Base-by-base conservation (phyloP, 2,329 filamentous ascomycete species). In the Penicillium freii region DNA sequence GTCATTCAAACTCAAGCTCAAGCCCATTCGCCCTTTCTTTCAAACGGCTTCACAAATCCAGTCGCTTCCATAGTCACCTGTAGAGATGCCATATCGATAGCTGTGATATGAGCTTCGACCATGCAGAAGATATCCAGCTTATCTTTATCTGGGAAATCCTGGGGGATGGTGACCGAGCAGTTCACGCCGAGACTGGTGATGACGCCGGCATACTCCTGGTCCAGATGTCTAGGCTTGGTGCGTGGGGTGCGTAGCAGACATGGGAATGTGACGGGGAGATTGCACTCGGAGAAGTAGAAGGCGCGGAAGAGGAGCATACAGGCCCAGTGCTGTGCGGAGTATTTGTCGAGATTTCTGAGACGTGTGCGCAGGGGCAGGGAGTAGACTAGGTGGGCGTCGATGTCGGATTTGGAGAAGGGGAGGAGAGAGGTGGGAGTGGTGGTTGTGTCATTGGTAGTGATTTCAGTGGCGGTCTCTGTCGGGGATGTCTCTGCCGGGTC, bases 301-400 rank as follows among this genome's bases (percentile, higher is more conserved):
- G 83, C 84, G 43, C 85, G 82, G 72, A 82, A 82, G 39, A 87
- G 73, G 2, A 85, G 78, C 67, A 81, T 77, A 15, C 74, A 67
- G 2, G 73, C 68, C 85, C 84, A 87, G 64, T 80, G 80, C 7
- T 71, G 60, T 60, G 69, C 48, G 65, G 77, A 67, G 62, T 66
- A 51, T 5, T 52, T 63, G 15, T 71, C 70, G 25, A 82, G 78
- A n/a, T 78, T 64, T 25, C 69, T 66, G 42, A 75, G 68, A 13
- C 74, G 54, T 59, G 69, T 66, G 77, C 78, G 66, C 71, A 77
- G 44, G 77, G 59, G 77, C 69, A 53, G 79, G 62, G 61, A 64
- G 31, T 75, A 76, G 25, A 73, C 62, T 56, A 85, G 79, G 36
- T 82, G 78, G 11, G 75, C 70, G 36, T 83, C 76, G 23, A 87